Conservation (phyloP, 2,329 filamentous ascomycete genomes). For the Arthroderma uncinatum region DNA sequence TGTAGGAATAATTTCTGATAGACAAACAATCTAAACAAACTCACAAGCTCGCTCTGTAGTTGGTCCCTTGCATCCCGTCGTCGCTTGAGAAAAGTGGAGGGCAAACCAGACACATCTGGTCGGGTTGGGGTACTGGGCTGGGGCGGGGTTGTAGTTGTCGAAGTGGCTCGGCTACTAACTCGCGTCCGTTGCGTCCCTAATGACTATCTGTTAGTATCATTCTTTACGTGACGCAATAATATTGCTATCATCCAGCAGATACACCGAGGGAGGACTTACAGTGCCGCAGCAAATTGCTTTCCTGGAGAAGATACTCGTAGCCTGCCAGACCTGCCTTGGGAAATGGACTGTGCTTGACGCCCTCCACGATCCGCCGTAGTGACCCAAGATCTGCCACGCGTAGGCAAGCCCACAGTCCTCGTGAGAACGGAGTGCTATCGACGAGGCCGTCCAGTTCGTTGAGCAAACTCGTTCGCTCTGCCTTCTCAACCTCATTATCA, state of each 20-base stretch:
- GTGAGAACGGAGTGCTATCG: background rate
- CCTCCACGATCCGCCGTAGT: background rate
- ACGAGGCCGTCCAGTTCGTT: background rate
- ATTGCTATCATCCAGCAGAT: background rate
- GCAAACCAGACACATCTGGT: background rate
- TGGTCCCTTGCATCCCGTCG: background rate
- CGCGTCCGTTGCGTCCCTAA: background rate
- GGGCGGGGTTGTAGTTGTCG: background rate
- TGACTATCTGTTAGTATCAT: background rate
- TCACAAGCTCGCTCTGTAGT: background rate
- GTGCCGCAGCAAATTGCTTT: background rate
- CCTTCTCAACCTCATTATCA: too few species aligned
- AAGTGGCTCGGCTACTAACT: background rate
- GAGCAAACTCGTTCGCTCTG: background rate
- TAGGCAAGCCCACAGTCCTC: background rate
- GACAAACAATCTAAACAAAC: background rate
- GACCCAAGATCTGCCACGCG: background rate
- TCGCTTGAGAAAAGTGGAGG: background rate
- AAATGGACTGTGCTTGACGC: background rate
- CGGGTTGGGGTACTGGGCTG: background rate
- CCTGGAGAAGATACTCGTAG: background rate
- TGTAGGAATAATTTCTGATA: background rate
- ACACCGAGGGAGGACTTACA: background rate
- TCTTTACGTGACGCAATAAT: background rate
- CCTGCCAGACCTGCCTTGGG: background rate